A percentile compares a stretch with the other conserved stretches of the same genome.
These are phyloP conservation scores for Plantago lanceolata DNA, from an alignment of 305 asterid genomes.

Conservation along the genomic window DNA sequence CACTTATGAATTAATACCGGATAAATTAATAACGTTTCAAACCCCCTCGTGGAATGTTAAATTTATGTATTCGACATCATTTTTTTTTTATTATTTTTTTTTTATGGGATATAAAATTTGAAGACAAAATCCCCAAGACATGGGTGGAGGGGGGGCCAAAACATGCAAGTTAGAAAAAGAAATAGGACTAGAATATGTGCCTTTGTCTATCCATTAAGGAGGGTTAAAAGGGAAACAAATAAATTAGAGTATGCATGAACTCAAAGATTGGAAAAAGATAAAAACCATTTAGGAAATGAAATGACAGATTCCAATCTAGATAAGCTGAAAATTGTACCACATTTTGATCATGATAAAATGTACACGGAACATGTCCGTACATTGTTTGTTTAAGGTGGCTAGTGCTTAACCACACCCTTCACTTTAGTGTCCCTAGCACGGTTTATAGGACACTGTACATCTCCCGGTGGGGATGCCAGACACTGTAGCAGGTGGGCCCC, in stretches of 20 bases:
- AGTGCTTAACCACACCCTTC: conserved; percentile 11
- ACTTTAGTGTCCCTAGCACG: conserved; percentile 8
- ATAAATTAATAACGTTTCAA: neutral
- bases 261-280: neutral
- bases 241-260: conserved; percentile 25
- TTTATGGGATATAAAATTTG: neutral
- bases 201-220: neutral
- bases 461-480: too few species aligned
- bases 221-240: neutral
- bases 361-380: conserved; percentile 32
- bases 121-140: neutral
- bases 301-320: conserved; percentile 26
- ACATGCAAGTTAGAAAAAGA: conserved; percentile 8
- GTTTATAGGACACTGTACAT: too few species aligned
- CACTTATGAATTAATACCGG: neutral
- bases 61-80: neutral
- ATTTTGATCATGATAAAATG: conserved; percentile 7
- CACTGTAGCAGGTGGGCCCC: too few species aligned
- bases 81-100: neutral
- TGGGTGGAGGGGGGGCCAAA: neutral
- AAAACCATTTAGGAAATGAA: conserved; percentile 27
- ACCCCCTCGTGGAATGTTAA: neutral
- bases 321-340: conserved; percentile 29
- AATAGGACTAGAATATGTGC: neutral
- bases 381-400: conserved; percentile 29